Evolutionary conservation across 148 eudicot species (phyloP).

Genomic region (Vaccinium myrtillus): DNA sequence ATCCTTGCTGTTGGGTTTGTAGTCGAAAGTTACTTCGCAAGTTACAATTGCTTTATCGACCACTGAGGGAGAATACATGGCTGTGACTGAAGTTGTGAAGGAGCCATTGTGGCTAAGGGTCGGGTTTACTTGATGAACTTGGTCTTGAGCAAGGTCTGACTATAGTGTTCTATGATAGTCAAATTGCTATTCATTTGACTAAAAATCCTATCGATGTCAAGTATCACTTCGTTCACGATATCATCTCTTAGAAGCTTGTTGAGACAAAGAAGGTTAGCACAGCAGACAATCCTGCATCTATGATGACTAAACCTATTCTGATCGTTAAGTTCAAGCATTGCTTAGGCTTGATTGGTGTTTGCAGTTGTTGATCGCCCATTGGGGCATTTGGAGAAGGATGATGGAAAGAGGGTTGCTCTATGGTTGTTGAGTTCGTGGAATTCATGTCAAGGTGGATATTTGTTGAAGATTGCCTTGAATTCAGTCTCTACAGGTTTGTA

Average conservation of each 20-base stretch:
- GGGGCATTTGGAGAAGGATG: no score
- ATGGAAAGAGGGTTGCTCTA: no score
- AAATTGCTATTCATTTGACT: background rate
- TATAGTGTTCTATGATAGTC: no score
- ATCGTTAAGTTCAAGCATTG: no score
- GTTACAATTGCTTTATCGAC: background rate
- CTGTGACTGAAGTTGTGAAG: background rate
- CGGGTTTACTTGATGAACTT: background rate
- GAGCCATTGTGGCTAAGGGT: background rate
- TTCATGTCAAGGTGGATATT: no score
- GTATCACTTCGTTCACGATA: background rate
- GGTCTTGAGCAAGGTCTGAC: no score
- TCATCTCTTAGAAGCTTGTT: background rate
- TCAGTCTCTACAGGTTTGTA: background rate
- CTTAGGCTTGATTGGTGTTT: no score
- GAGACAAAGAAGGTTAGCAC: background rate
- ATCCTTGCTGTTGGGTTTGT: no score
- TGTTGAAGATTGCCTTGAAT: background rate
- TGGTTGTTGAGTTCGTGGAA: no score
- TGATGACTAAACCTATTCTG: background rate
- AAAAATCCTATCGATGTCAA: background rate
- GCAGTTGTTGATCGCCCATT: no score
- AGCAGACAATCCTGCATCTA: background rate
- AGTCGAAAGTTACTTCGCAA: background rate
- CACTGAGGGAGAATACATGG: background rate